These are phyloP conservation scores for Magnusiomyces ingens DNA, from an alignment of 1,139 yeast species.

Conservation along the genomic window DNA sequence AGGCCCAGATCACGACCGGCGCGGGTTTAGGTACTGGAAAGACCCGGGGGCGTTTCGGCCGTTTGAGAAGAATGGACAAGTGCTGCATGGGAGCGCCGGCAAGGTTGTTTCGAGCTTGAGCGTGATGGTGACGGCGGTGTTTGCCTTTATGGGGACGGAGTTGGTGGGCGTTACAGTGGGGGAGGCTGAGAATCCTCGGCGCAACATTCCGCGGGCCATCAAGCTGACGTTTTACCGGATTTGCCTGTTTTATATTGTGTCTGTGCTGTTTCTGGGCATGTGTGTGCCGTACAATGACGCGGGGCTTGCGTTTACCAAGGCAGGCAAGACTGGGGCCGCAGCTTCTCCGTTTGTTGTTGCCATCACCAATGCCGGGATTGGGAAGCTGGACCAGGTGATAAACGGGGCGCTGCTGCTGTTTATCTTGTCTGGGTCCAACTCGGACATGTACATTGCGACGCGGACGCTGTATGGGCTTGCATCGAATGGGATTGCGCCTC, in stretches of 20 bases:
- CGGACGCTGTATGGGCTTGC: slow-evolving; percentile 62
- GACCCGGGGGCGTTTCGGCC: slow-evolving; percentile 56
- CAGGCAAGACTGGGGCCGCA: slow-evolving; percentile 44
- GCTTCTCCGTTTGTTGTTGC: slow-evolving; percentile 71
- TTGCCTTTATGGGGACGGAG: slow-evolving; percentile 70
- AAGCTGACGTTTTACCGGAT: slow-evolving; percentile 63
- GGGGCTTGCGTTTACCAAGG: slow-evolving; percentile 26
- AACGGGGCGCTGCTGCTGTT: slow-evolving; percentile 64
- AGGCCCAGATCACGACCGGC: slow-evolving; percentile 47
- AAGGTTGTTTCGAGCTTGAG: slow-evolving; percentile 60
- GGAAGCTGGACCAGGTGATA: slow-evolving; percentile 55
- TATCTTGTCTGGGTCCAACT: slow-evolving; percentile 69
- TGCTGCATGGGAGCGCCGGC: slow-evolving; percentile 39
- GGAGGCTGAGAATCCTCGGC: slow-evolving; percentile 71
- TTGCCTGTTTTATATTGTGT: slow-evolving; percentile 42
- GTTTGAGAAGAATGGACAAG: slow-evolving; percentile 28
- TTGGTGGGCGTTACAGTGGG: slow-evolving; percentile 72
- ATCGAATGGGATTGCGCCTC: slow-evolving; percentile 57
- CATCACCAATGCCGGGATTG: slow-evolving; percentile 53
- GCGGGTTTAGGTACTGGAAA: slow-evolving; percentile 63
- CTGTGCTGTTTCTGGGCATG: slow-evolving; percentile 45
- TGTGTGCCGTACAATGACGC: slow-evolving; percentile 39
- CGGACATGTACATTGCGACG: slow-evolving; percentile 64
- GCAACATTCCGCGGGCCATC: slow-evolving; percentile 70
- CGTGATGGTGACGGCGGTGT: slow-evolving; percentile 43